Conservation (phyloP, 2,329 filamentous ascomycete genomes). For the Trichophyton simii region DNA sequence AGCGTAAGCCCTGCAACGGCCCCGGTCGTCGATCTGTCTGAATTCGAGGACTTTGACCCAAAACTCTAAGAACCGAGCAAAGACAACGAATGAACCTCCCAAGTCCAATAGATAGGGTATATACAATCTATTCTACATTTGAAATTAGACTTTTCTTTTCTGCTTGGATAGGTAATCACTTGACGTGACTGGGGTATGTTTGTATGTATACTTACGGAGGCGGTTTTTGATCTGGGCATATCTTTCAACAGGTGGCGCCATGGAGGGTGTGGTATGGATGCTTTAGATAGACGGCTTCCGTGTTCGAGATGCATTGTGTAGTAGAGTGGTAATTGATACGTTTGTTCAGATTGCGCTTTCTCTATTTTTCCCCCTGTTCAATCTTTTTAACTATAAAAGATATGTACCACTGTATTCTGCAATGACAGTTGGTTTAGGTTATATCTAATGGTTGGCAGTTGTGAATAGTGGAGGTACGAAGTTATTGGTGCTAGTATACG, state of each 20-base stretch:
- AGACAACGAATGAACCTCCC: neutral
- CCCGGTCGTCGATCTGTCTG: constrained; percentile 61
- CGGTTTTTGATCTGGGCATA: neutral
- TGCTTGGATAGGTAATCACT: neutral
- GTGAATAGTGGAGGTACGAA: too few relatives aligned
- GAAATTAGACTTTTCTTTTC: neutral
- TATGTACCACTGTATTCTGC: too few relatives aligned
- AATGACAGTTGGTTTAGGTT: too few relatives aligned
- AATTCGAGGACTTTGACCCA: constrained; percentile 73
- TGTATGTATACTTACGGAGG: neutral
- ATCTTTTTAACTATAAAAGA: too few relatives aligned
- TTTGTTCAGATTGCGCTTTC: neutral
- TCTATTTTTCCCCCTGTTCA: neutral
- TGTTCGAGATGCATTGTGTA: neutral
- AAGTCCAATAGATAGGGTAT: neutral
- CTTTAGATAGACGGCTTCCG: neutral
- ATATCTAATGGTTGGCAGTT: too few relatives aligned
- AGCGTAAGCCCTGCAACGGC: constrained; percentile 58
- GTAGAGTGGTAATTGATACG: neutral
- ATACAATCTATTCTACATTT: neutral
- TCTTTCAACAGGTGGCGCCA: neutral
- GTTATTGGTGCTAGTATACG: too few relatives aligned
- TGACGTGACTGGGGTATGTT: neutral
- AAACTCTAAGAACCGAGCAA: constrained; percentile 51
- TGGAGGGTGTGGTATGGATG: neutral